Conservation (phyloP, 163 green algal genomes). For the Chlorella variabilis region DNA sequence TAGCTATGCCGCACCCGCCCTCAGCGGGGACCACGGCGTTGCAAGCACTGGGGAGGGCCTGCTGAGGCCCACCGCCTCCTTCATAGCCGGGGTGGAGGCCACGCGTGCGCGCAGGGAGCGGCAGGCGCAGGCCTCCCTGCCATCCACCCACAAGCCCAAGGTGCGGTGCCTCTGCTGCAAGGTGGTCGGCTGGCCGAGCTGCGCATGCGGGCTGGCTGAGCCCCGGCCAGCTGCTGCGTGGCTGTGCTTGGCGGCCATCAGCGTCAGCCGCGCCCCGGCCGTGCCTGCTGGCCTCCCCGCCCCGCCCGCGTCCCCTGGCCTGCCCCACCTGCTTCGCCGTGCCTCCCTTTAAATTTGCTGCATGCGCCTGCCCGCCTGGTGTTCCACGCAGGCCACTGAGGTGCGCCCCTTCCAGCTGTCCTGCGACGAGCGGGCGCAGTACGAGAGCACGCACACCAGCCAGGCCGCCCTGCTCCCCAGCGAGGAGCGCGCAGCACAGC, state of each 20-base stretch:
- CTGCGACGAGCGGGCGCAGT: neutral
- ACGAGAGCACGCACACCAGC: neutral
- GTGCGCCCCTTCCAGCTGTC: slow-evolving; percentile 1
- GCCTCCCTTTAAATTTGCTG: no score
- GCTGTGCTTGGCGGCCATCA: neutral
- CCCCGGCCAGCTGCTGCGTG: neutral
- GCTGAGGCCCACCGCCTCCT: slow-evolving; percentile 3
- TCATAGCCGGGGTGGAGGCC: neutral
- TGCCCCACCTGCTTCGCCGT: no score
- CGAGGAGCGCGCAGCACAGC: neutral
- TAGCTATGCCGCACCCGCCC: no score
- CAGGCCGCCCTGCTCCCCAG: neutral
- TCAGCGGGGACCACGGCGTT: no score
- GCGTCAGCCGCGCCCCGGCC: neutral
- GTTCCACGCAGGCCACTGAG: neutral
- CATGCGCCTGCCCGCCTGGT: no score
- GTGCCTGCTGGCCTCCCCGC: neutral
- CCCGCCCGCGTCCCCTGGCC: no score
- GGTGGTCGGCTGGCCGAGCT: neutral
- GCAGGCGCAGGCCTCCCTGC: neutral
- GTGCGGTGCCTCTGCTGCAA: neutral
- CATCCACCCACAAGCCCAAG: neutral
- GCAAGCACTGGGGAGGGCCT: no score
- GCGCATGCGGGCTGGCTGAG: neutral
- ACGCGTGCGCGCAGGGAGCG: neutral